Evolutionary conservation across 495 filamentous ascomycete genomes (phyloP).

Genomic region (Pyrenopolyporus hunteri): DNA sequence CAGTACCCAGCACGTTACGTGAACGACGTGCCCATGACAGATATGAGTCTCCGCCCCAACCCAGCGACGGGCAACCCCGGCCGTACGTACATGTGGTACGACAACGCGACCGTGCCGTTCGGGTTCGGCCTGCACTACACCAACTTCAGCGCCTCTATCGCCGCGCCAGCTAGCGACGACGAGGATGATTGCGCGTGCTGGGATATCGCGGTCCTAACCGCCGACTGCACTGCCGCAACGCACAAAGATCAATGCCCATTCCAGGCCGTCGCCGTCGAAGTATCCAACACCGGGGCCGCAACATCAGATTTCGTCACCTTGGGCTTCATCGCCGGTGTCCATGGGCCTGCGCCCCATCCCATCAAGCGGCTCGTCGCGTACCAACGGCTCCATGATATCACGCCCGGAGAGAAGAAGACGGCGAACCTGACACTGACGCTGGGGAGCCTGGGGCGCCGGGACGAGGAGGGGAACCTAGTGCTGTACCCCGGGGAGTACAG

Average conservation of each 20-base stretch:
- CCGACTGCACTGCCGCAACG: slow-evolving; percentile 29
- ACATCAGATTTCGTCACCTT: slow-evolving; percentile 65
- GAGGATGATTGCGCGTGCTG: slow-evolving; percentile 16
- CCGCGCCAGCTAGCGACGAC: neutral
- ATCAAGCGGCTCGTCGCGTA: slow-evolving; percentile 67
- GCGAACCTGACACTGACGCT: slow-evolving; percentile 59
- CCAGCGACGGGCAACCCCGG: slow-evolving; percentile 51
- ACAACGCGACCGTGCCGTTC: slow-evolving; percentile 58
- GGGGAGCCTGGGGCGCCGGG: slow-evolving; percentile 60
- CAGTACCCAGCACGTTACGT: slow-evolving; percentile 65
- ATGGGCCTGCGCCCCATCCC: slow-evolving; percentile 64
- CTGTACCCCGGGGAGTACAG: slow-evolving; percentile 69
- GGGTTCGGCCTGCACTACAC: slow-evolving; percentile 67
- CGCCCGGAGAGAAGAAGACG: slow-evolving; percentile 45
- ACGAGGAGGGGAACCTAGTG: slow-evolving; percentile 61
- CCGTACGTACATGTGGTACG: slow-evolving; percentile 69
- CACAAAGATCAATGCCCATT: slow-evolving; percentile 53
- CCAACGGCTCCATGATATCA: slow-evolving; percentile 55
- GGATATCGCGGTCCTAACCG: slow-evolving; percentile 33
- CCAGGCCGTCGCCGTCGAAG: slow-evolving; percentile 44
- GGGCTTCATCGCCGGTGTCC: slow-evolving; percentile 58
- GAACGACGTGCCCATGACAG: slow-evolving; percentile 57
- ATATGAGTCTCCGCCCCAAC: slow-evolving; percentile 62
- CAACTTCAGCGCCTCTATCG: slow-evolving; percentile 52
- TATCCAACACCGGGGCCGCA: slow-evolving; percentile 57